Evolutionary conservation across 768 basidiomycete species (phyloP).

Genomic region (Tricholomella constricta): DNA sequence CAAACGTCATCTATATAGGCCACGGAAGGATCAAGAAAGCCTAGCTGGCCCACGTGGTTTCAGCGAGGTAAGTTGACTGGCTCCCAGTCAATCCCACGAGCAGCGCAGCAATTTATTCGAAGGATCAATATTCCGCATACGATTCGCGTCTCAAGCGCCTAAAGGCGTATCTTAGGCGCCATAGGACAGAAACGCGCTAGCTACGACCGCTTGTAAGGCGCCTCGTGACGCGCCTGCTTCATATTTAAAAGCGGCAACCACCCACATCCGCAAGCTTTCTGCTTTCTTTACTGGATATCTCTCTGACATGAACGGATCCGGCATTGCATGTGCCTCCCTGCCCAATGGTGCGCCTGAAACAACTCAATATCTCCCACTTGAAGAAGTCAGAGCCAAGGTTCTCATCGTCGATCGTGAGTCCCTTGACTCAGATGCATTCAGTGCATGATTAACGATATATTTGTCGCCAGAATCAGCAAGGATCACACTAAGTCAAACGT

Average conservation of each 20-base stretch:
- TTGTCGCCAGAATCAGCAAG: slow-evolving; percentile 43
- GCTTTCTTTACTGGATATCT: no score
- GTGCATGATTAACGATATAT: neutral
- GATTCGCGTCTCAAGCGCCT: neutral
- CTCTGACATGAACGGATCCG: slow-evolving; percentile 19
- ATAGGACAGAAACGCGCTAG: neutral
- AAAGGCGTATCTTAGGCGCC: neutral
- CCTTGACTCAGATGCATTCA: slow-evolving; percentile 1
- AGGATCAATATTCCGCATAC: neutral
- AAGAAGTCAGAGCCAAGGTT: slow-evolving; percentile 41
- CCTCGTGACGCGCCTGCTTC: slow-evolving; percentile 6
- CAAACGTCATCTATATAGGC: no score
- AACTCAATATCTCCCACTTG: slow-evolving; percentile 35
- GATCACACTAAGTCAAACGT: slow-evolving; percentile 42
- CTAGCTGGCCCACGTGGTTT: no score
- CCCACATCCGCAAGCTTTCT: no score
- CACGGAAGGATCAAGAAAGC: no score
- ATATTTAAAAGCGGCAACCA: neutral
- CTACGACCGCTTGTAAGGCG: neutral
- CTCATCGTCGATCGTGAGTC: slow-evolving; percentile 45
- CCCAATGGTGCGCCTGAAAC: neutral
- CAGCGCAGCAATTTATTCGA: neutral
- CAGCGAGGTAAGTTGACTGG: no score
- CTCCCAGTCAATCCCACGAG: no score
- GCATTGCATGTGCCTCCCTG: slow-evolving; percentile 19